phyloP scores from a whole-genome alignment of 2,329 filamentous ascomycete genomes.

The Thelonectria rubi region DNA sequence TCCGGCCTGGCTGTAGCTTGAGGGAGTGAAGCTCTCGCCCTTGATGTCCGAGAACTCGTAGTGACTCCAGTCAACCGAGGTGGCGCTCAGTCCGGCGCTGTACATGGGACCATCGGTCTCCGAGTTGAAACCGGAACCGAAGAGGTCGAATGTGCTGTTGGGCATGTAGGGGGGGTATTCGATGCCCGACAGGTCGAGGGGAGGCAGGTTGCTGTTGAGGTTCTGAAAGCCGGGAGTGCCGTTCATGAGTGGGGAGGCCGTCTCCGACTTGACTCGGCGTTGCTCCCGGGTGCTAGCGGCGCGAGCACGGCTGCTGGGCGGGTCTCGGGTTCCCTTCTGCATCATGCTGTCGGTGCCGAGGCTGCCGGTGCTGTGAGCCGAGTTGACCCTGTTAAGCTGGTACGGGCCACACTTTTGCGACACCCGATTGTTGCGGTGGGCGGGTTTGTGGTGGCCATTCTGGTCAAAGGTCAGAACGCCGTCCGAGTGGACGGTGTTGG shows the following conservation, averaged over 20 bases:
- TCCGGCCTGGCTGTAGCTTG: slow-evolving; percentile 63
- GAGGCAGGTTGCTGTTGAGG: slow-evolving; percentile 62
- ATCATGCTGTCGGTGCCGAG: slow-evolving; percentile 55
- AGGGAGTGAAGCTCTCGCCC: slow-evolving; percentile 59
- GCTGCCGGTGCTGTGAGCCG: slow-evolving; percentile 62
- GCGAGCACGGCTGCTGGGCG: slow-evolving; percentile 48
- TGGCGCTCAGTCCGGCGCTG: slow-evolving; percentile 68
- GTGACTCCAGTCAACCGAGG: slow-evolving; percentile 57
- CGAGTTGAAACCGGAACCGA: slow-evolving; percentile 56
- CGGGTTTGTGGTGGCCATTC: slow-evolving; percentile 71
- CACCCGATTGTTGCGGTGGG: slow-evolving; percentile 67
- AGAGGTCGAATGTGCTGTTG: slow-evolving; percentile 61
- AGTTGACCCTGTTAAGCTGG: slow-evolving; percentile 66
- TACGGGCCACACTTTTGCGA: slow-evolving; percentile 72
- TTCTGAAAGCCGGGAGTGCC: slow-evolving; percentile 60
- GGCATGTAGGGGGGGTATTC: slow-evolving; percentile 60
- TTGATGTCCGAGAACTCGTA: slow-evolving; percentile 59
- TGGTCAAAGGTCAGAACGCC: slow-evolving; percentile 67
- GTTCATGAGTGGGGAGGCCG: slow-evolving; percentile 66
- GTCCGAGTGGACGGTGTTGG: slow-evolving; percentile 71
- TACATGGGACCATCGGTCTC: slow-evolving; percentile 67
- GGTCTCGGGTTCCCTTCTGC: slow-evolving; percentile 49
- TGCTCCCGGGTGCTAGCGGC: slow-evolving; percentile 55
- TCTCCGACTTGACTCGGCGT: slow-evolving; percentile 68
- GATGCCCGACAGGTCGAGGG: slow-evolving; percentile 67